Evolutionary conservation across 2,329 filamentous ascomycete genomes (phyloP).

Genomic region (Colletotrichum camelliae): DNA sequence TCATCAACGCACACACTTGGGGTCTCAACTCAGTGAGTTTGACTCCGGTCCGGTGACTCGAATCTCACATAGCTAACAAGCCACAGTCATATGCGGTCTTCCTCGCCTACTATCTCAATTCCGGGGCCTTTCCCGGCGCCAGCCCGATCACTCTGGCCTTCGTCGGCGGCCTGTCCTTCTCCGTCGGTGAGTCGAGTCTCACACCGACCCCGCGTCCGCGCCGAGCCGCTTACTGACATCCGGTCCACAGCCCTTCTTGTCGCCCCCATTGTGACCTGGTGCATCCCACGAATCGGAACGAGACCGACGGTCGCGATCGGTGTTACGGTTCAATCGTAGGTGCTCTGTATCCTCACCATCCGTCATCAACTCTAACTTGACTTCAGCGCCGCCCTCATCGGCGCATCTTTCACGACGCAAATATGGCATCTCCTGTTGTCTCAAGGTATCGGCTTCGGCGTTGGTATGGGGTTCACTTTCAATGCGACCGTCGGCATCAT

Average conservation of each 20-base stretch:
- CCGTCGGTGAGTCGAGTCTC: constrained; percentile 42
- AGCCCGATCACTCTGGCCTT: constrained; percentile 75
- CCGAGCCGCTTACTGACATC: constrained; percentile 28
- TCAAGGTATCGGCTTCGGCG: constrained; percentile 79
- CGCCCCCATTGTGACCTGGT: constrained; percentile 70
- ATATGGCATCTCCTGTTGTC: constrained; percentile 80
- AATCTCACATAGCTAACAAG: background rate
- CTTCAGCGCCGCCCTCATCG: constrained; percentile 61
- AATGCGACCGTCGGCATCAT: constrained; percentile 71
- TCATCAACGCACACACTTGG: constrained; percentile 76
- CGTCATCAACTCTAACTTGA: background rate
- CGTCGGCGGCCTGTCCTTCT: constrained; percentile 74
- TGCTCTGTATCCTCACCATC: background rate
- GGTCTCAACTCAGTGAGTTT: constrained; percentile 68
- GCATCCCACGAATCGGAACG: constrained; percentile 67
- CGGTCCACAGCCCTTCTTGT: constrained; percentile 62
- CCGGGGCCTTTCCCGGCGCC: constrained; percentile 66
- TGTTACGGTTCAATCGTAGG: constrained; percentile 61
- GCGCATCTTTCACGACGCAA: constrained; percentile 69
- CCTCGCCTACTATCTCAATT: constrained; percentile 61
- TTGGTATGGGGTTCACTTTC: constrained; percentile 80
- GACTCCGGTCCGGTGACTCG: background rate
- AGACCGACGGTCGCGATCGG: constrained; percentile 69
- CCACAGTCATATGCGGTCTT: constrained; percentile 61
- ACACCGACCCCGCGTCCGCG: background rate